Evolutionary conservation across 768 basidiomycete species (phyloP), one percentile per base, ranked within the genome.

Genomic region (Hericium erinaceus): DNA sequence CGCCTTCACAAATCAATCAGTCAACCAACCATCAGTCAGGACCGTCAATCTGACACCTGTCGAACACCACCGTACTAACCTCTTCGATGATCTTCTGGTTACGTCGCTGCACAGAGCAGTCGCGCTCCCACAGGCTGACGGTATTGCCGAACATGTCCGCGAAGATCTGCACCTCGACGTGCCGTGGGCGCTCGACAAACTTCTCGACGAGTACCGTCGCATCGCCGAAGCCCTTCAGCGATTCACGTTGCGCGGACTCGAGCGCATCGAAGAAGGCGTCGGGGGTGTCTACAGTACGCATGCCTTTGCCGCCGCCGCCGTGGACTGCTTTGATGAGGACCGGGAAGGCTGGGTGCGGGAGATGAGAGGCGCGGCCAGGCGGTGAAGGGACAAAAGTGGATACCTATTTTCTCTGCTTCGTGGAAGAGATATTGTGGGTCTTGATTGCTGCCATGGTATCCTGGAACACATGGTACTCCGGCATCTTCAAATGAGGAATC

Each of bases 1-100:
- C 2, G 95, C 92, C 83, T 92, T 22, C 26, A 11, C 49, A 24
- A 2, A 18, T 20, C 24, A 50, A 24, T n/a, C 24, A 50, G 11
- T n/a, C 44, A 16, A 11, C 58, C 5, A 55, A 4, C 20, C n/a
- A 56, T 6, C 55, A 57, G 18, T 51, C n/a, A 37, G 18, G 18
- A 15, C 20, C 4, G 41, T 2, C 46, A 18, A 28, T 39, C 50
- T 38, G 12, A 33, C 33, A 33, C 1, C 28, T 1, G 37, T 1
- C 1, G 16, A 57, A 22, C 9, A 7, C n/a, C 20, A 28, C 52
- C 16, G 57, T 72, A 39, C 55, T 33, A 33, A 84, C 87, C 79
- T 93, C 91, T 70, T 92, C 91, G 58, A 95, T 93, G 57, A 94
- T 92, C 79, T 97, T 98, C 76, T 98, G 94, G 65, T 95, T 95